Conservation (phyloP, 805 yeast species). For the Jamesozyma piceae region DNA sequence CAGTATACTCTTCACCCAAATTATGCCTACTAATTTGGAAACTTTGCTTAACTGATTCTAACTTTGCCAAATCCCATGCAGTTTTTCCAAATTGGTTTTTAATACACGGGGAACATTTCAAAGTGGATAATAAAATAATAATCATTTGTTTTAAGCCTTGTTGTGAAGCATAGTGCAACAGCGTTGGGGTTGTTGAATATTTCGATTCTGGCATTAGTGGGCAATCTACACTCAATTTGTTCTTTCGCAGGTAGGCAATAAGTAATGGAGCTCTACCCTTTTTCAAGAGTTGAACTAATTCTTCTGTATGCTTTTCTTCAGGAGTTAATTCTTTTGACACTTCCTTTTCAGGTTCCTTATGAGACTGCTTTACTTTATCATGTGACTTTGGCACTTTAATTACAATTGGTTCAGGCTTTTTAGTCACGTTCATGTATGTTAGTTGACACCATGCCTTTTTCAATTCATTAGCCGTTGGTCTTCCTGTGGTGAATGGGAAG, state of each 20-base stretch:
- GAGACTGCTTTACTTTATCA: background rate
- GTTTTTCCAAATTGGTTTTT: conserved; percentile 48
- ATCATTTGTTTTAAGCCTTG: conserved; percentile 62
- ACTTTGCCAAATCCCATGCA: conserved; percentile 56
- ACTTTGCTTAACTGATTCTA: conserved; percentile 37
- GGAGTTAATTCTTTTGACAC: conserved; percentile 17
- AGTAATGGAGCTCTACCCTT: conserved; percentile 73
- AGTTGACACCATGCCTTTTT: conserved; percentile 78
- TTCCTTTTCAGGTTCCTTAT: conserved; percentile 5
- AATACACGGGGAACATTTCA: conserved; percentile 64
- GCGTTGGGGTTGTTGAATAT: conserved; percentile 54
- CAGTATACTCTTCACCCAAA: conserved; percentile 59
- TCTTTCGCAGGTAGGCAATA: conserved; percentile 48
- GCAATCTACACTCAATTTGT: conserved; percentile 47
- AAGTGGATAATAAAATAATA: conserved; percentile 43
- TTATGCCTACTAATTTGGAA: conserved; percentile 61
- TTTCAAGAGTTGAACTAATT: conserved; percentile 50
- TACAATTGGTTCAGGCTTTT: conserved; percentile 43
- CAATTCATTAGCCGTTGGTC: conserved; percentile 77
- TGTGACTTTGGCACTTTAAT: conserved; percentile 17
- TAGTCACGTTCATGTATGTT: conserved; percentile 45
- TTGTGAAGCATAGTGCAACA: conserved; percentile 69
- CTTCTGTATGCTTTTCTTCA: conserved; percentile 45
- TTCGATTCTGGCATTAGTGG: conserved; percentile 45
- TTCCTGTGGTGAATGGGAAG: conserved; percentile 82